Percentiles rank a stretch among this genome's conserved stretches.
These are phyloP conservation scores for Penicillium vulpinum DNA, from an alignment of 2,329 filamentous ascomycete genomes.

Conservation along the genomic window DNA sequence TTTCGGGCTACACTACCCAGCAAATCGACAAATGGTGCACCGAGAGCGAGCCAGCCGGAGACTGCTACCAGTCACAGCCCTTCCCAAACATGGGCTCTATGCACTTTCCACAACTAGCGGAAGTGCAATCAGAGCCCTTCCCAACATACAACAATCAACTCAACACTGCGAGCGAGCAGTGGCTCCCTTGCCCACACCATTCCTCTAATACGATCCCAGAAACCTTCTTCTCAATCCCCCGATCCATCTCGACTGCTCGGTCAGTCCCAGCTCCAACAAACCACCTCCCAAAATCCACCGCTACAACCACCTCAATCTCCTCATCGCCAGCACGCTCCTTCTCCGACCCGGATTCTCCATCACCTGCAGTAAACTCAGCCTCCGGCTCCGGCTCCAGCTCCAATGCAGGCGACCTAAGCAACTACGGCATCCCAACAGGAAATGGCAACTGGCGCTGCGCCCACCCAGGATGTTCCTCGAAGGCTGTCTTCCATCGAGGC, in stretches of 20 bases:
- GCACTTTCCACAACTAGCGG: conserved; percentile 3
- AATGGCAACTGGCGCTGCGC: conserved; percentile 57
- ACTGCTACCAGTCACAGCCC: conserved; percentile 7
- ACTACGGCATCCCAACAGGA: conserved; percentile 34
- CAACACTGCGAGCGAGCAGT: conserved; percentile 7
- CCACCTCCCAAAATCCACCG: not conserved
- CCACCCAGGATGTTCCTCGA: conserved; percentile 60
- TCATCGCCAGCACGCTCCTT: conserved; percentile 15
- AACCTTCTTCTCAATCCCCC: conserved; percentile 14
- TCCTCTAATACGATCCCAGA: conserved; percentile 1
- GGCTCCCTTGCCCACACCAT: conserved; percentile 10
- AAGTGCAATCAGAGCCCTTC: conserved; percentile 7
- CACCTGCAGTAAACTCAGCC: conserved; percentile 8
- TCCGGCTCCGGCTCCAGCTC: conserved; percentile 11
- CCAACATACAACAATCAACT: conserved; percentile 7
- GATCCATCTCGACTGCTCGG: not conserved
- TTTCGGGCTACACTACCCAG: conserved; percentile 17
- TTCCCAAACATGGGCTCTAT: conserved; percentile 12
- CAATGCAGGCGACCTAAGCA: conserved; percentile 28
- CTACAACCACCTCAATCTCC: conserved; percentile 10
- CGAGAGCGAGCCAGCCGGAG: conserved; percentile 13
- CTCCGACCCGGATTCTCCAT: conserved; percentile 13
- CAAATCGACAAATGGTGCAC: conserved; percentile 26
- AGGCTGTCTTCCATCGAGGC: conserved; percentile 58
- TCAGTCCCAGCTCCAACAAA: not conserved